Base-by-base conservation (phyloP, 2,329 filamentous ascomycete species). In the Xylaria sp. region DNA sequence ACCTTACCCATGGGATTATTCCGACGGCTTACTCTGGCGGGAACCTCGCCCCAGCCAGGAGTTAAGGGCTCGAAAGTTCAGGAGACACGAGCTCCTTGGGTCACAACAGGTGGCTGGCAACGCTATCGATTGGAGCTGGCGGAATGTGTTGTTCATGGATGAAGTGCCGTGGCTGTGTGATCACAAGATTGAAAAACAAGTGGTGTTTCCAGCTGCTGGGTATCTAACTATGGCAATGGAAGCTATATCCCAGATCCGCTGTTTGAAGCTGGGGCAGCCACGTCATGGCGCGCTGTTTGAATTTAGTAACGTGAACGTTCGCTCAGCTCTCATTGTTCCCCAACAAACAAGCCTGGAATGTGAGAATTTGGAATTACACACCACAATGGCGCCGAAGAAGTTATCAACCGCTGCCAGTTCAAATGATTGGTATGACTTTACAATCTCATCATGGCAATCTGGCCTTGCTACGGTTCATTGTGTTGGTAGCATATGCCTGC, bases 31-130 rank as follows among this genome's bases (percentile, higher is more conserved):
- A 6, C 79, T 80, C 62, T 68, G 60, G 60, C 27, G 13, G 6
- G 65, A 68, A 69, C 75, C 75, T 0, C 77, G 77, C 1, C 63
- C 77, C 2, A 77, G 75, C 5, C 69, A 71, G 2, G 74, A 76
- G 4, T 75, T 77, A 65, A 60, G 65, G 0, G 47, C 60, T 57
- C 70, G 78, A 0, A 65, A 72, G 29, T 75, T 78, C 32, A 73
- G 78, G 0, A 75, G 79, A 0, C 80, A 82, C 35, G 82, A 83
- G 57, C 74, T 86, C 0, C 68, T 84, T 0, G 83, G 83, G 0
- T 69, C 74, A 12, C 2, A 2, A 5, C 29, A 29, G 12, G 58
- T 58, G 1, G 53, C 66, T 1, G 71, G 68, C 0, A 71, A 73
- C 13, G 70, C 64, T 0, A 67, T 75, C 2, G 60, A 73, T 18